phyloP scores from a whole-genome alignment of 768 basidiomycete genomes.

The Phaffia australis region DNA sequence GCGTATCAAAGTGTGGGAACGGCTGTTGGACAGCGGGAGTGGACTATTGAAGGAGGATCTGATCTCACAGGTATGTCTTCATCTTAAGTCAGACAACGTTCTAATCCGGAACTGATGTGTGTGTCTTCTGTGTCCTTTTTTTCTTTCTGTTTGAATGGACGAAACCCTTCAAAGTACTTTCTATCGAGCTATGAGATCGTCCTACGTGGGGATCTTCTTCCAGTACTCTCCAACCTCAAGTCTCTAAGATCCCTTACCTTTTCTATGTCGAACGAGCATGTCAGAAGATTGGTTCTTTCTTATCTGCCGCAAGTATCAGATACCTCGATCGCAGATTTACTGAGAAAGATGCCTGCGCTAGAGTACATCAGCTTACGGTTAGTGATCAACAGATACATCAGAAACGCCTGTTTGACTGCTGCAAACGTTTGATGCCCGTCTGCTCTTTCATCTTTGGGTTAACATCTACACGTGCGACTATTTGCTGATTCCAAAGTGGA shows the following conservation, averaged over 20 bases:
- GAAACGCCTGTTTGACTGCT: not conserved
- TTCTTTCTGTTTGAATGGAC: not conserved
- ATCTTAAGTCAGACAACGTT: not conserved
- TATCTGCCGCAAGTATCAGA: not conserved
- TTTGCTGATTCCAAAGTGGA: not conserved
- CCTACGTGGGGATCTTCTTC: not conserved
- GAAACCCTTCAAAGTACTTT: not conserved
- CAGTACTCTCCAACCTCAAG: conserved; percentile 1
- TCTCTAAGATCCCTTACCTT: not conserved
- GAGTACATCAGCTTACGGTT: conserved; percentile 1
- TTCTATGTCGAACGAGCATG: not conserved
- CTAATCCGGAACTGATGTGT: too few species aligned
- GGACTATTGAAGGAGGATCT: not conserved
- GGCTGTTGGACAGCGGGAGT: not conserved
- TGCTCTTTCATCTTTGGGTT: not conserved
- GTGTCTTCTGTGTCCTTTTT: not conserved
- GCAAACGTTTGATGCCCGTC: not conserved
- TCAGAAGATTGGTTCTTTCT: not conserved
- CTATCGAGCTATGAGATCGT: not conserved
- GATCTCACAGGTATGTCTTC: not conserved
- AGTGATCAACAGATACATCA: not conserved
- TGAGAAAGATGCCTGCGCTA: conserved; percentile 5
- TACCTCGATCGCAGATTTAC: not conserved
- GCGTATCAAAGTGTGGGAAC: not conserved
- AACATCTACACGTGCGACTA: not conserved